phyloP scores from a whole-genome alignment of 1,284 basidiomycete species.

The Trametes pubescens region DNA sequence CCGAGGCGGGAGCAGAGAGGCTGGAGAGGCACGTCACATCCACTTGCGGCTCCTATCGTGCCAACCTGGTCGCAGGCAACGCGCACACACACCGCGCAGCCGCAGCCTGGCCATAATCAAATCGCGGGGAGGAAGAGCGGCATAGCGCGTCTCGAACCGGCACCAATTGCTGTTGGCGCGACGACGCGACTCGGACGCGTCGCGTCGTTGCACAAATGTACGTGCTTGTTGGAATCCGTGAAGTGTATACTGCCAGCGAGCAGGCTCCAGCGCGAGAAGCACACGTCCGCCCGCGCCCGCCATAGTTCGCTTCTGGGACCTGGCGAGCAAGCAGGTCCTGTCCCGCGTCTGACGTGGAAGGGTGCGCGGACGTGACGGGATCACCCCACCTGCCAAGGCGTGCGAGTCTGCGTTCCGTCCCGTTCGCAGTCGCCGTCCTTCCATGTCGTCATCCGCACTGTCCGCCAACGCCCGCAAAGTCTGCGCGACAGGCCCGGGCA shows the following conservation, averaged over 20 bases:
- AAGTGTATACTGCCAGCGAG: too few relatives aligned
- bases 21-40: neutral
- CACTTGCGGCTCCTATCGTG: neutral
- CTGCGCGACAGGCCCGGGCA: neutral
- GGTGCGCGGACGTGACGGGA: conserved; percentile 4
- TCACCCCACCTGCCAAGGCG: conserved; percentile 20
- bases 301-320: neutral
- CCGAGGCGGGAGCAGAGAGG: conserved; percentile 3
- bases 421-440: neutral
- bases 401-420: neutral
- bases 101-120: neutral
- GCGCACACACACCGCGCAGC: neutral
- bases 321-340: neutral
- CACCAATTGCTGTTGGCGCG: neutral
- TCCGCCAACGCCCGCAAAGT: neutral
- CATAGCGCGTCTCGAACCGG: neutral
- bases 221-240: neutral
- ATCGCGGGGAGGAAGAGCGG: neutral
- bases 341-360: neutral
- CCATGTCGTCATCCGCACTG: conserved; percentile 3
- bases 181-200: neutral
- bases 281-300: neutral
- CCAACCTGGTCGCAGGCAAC: neutral
- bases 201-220: neutral
- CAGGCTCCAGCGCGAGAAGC: neutral